Percentiles rank a stretch among this genome's conserved stretches.
phyloP scores from a whole-genome alignment of 2,329 filamentous ascomycete genomes.

The Ceratocystis colombiana region DNA sequence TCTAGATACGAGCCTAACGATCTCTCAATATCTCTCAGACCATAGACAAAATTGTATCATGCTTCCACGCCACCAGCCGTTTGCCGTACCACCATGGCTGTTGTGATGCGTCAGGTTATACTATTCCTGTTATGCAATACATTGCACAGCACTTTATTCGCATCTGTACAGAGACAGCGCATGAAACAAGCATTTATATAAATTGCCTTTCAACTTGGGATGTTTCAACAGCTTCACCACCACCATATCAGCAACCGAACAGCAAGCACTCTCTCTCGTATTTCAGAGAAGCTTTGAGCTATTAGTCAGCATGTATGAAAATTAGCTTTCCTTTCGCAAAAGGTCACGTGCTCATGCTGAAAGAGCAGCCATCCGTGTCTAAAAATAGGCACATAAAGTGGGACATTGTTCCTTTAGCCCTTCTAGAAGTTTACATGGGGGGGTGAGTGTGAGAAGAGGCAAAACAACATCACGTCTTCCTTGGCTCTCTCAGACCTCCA shows the following conservation, averaged over 20 bases:
- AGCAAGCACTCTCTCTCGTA: background rate
- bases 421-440: conserved; percentile 10
- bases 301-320: background rate
- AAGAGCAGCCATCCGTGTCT: background rate
- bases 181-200: background rate
- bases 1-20: too few species aligned
- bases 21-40: background rate
- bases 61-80: background rate
- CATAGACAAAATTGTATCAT: background rate
- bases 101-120: background rate
- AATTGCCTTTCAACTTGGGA: too few species aligned
- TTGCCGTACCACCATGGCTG: background rate
- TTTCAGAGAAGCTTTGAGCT: background rate
- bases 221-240: too few species aligned
- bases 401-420: background rate
- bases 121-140: background rate
- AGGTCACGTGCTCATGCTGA: background rate
- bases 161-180: background rate
- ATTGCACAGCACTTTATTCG: background rate
- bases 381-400: conserved; percentile 1
- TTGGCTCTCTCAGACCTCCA: background rate
- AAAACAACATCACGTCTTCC: background rate
- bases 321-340: background rate
- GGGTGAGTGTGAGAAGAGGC: background rate
- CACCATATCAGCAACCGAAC: too few species aligned